phyloP scores from a whole-genome alignment of 768 basidiomycete genomes.

The Podaxis carcinomalis region DNA sequence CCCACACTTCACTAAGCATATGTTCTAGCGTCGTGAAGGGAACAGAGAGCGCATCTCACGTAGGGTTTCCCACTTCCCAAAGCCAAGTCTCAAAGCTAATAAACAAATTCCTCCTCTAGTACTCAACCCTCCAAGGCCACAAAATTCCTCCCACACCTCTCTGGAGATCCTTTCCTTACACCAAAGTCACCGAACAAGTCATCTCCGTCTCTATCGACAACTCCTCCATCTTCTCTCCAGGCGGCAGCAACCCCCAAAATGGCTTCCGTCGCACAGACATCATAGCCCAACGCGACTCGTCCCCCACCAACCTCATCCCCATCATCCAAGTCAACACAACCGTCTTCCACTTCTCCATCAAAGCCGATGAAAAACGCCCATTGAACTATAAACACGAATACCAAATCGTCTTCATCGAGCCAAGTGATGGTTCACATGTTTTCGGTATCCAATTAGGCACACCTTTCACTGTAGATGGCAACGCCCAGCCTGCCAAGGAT shows the following conservation, averaged over 20 bases:
- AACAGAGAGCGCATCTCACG: conserved; percentile 44
- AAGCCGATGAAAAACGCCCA: conserved; percentile 25
- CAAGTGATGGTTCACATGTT: conserved; percentile 53
- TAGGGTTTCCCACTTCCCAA: conserved; percentile 20
- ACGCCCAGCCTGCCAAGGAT: conserved; percentile 32
- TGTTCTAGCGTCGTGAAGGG: conserved; percentile 50
- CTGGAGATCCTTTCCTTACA: conserved; percentile 28
- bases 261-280: conserved; percentile 60
- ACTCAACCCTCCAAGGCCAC: conserved; percentile 37
- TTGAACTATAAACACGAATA: conserved; percentile 58
- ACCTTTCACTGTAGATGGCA: conserved; percentile 52
- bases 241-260: conserved; percentile 40
- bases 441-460: conserved; percentile 59
- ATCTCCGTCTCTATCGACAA: conserved; percentile 54
- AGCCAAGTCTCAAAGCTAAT: background rate
- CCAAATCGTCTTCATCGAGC: conserved; percentile 61
- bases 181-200: conserved; percentile 38
- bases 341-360: conserved; percentile 49
- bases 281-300: conserved; percentile 42
- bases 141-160: conserved; percentile 41
- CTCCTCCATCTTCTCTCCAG: conserved; percentile 52
- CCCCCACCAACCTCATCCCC: conserved; percentile 31
- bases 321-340: conserved; percentile 37
- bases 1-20: background rate
- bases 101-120: conserved; percentile 24